Conservation (phyloP, 768 basidiomycete species). For the Podaxis sp. region DNA sequence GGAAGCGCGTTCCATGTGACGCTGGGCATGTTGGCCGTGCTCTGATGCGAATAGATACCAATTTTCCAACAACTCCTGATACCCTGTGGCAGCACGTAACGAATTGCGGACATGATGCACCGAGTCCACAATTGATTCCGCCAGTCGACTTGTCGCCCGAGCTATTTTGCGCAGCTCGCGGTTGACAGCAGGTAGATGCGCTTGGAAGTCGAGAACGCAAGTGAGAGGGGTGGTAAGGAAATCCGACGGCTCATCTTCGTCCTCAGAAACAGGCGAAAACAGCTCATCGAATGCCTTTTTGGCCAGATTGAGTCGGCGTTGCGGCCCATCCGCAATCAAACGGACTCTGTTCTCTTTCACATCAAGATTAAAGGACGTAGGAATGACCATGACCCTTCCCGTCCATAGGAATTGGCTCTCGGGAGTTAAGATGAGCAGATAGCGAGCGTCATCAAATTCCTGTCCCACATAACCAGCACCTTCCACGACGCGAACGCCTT, state of each 20-base stretch:
- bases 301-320: slow-evolving; percentile 67
- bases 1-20: slow-evolving; percentile 76
- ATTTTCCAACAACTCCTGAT: slow-evolving; percentile 86
- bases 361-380: slow-evolving; percentile 77
- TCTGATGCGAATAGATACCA: slow-evolving; percentile 98
- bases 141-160: slow-evolving; percentile 85
- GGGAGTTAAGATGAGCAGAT: slow-evolving; percentile 86
- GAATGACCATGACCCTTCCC: slow-evolving; percentile 78
- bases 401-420: slow-evolving; percentile 88
- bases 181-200: slow-evolving; percentile 89
- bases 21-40: slow-evolving; percentile 87
- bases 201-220: slow-evolving; percentile 76
- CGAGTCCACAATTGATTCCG: slow-evolving; percentile 91
- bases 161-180: slow-evolving; percentile 87
- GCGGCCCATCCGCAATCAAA: slow-evolving; percentile 87
- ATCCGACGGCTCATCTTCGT: slow-evolving; percentile 38
- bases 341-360: slow-evolving; percentile 88
- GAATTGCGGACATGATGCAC: slow-evolving; percentile 81
- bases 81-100: slow-evolving; percentile 54
- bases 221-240: slow-evolving; percentile 30
- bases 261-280: slow-evolving; percentile 62
- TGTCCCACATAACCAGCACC: slow-evolving; percentile 40
- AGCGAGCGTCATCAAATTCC: slow-evolving; percentile 63
- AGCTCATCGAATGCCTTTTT: slow-evolving; percentile 75
- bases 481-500: slow-evolving; percentile 41